Percentiles rank a stretch among this genome's conserved stretches.
Evolutionary conservation across 2,329 filamentous ascomycete genomes (phyloP).

Genomic region (Didymella pomorum): DNA sequence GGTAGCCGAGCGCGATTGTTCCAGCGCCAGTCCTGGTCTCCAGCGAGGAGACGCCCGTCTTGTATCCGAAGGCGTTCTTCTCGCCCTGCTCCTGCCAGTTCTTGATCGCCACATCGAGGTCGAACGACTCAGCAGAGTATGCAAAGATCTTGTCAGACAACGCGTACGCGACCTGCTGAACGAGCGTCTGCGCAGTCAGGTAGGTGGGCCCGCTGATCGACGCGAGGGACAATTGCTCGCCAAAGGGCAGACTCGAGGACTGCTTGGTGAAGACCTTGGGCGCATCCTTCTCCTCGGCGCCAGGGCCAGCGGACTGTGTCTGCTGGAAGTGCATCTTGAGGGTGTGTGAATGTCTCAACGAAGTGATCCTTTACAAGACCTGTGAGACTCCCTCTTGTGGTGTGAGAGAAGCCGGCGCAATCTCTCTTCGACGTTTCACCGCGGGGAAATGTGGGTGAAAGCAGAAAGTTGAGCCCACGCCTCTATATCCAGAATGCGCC

Average conservation of each 20-base stretch:
- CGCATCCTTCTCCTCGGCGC: conserved; percentile 38
- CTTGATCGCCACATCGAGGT: conserved; percentile 83
- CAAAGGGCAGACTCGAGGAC: conserved; percentile 62
- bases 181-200: conserved; percentile 87
- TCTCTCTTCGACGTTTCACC: conserved; percentile 27
- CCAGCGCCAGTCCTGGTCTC: conserved; percentile 91
- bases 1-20: conserved; percentile 90
- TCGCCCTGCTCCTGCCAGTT: conserved; percentile 75
- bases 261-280: conserved; percentile 51
- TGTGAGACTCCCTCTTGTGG: conserved; percentile 20
- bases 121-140: conserved; percentile 93
- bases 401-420: conserved; percentile 22
- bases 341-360: conserved; percentile 22
- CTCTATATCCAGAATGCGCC: conserved; percentile 28
- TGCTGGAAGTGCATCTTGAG: conserved; percentile 51
- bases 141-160: conserved; percentile 97
- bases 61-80: conserved; percentile 82
- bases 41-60: conserved; percentile 78
- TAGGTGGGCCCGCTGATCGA: conserved; percentile 87
- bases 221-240: conserved; percentile 60
- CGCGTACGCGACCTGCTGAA: conserved; percentile 95
- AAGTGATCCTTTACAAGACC: conserved; percentile 17
- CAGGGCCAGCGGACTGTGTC: conserved; percentile 49
- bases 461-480: conserved; percentile 24
- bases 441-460: conserved; percentile 26